These are phyloP conservation scores for Wickerhamomyces canadensis DNA, from an alignment of 805 yeast species.

Conservation along the genomic window DNA sequence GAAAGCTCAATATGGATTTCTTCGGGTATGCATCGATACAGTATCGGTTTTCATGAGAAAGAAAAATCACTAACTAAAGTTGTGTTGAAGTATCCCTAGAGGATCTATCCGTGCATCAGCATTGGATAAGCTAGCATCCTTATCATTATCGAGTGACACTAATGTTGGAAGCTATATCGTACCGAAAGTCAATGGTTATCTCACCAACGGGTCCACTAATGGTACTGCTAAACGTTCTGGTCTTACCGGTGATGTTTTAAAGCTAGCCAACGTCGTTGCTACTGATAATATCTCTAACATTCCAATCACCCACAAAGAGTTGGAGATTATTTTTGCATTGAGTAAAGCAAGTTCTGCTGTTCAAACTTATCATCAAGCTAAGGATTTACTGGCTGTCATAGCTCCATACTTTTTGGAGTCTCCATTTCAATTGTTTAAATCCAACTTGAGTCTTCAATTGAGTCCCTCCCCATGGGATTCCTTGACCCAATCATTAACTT, in stretches of 20 bases:
- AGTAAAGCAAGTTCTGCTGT: conserved; percentile 30
- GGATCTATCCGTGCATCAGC: conserved; percentile 24
- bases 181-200: conserved; percentile 7
- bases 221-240: neutral
- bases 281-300: conserved; percentile 15
- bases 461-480: conserved; percentile 36
- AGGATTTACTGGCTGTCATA: conserved; percentile 34
- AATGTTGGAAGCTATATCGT: neutral
- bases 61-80: neutral
- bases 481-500: conserved; percentile 29
- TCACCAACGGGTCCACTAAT: conserved; percentile 3
- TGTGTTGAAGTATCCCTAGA: conserved; percentile 22
- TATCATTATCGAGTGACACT: conserved; percentile 8
- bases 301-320: conserved; percentile 39
- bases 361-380: conserved; percentile 32
- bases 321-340: conserved; percentile 50
- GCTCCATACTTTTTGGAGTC: conserved; percentile 44
- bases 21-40: neutral
- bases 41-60: neutral
- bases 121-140: conserved; percentile 19
- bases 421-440: conserved; percentile 44
- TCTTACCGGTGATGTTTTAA: conserved; percentile 15
- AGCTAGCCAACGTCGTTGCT: conserved; percentile 13
- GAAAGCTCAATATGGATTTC: too few relatives aligned
- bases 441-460: conserved; percentile 27